Evolutionary conservation across 352 stramenopile species (phyloP).

Genomic region (Phytopythium sindhum): DNA sequence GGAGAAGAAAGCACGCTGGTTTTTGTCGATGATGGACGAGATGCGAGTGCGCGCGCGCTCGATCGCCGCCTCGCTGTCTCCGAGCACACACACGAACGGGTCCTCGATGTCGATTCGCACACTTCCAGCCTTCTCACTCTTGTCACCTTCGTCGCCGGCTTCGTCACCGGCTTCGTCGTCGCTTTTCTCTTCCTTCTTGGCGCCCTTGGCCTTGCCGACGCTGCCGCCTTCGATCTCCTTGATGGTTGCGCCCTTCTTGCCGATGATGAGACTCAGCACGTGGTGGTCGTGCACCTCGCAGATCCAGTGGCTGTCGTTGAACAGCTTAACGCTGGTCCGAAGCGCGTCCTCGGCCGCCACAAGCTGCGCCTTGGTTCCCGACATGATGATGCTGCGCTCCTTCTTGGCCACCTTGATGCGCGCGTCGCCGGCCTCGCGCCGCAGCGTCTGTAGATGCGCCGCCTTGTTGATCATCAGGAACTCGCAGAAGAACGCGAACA

Average conservation of each 20-base stretch:
- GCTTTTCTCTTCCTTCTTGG: background rate
- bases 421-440: slow-evolving; percentile 49
- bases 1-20: slow-evolving; percentile 66
- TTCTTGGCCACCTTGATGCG: slow-evolving; percentile 74
- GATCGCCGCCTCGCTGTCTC: slow-evolving; percentile 50
- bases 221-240: slow-evolving; percentile 45
- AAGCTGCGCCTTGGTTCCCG: slow-evolving; percentile 70
- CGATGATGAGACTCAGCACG: slow-evolving; percentile 74
- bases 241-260: slow-evolving; percentile 78
- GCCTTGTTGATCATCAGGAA: slow-evolving; percentile 80
- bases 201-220: background rate
- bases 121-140: background rate
- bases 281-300: slow-evolving; percentile 54
- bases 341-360: slow-evolving; percentile 59
- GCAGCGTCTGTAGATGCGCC: slow-evolving; percentile 58
- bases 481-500: slow-evolving; percentile 77
- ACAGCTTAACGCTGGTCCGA: slow-evolving; percentile 46
- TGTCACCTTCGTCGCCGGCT: background rate
- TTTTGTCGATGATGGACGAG: slow-evolving; percentile 66
- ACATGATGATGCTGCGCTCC: slow-evolving; percentile 50
- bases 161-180: slow-evolving; percentile 1
- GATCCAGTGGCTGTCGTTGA: slow-evolving; percentile 57
- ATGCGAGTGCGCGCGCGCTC: slow-evolving; percentile 42
- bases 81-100: slow-evolving; percentile 58
- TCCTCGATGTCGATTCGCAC: slow-evolving; percentile 71